phyloP scores from a whole-genome alignment of 495 filamentous ascomycete genomes.

The Xylaria scruposa region DNA sequence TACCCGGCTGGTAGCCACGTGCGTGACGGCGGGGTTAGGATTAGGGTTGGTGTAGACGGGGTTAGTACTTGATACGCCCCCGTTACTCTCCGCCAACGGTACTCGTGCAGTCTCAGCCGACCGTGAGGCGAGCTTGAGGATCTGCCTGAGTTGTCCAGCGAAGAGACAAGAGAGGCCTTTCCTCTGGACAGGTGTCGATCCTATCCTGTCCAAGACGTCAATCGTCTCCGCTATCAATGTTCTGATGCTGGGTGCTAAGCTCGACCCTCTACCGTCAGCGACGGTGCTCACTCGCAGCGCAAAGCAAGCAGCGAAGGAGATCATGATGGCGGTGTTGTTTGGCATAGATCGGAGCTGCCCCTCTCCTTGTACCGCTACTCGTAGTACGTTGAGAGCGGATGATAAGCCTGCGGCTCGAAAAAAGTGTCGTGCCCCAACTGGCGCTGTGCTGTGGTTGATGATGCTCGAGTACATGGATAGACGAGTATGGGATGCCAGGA shows the following conservation, averaged over 20 bases:
- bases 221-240: slow-evolving; percentile 73
- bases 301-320: slow-evolving; percentile 75
- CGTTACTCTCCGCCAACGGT: slow-evolving; percentile 29
- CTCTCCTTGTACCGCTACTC: slow-evolving; percentile 75
- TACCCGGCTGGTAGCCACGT: slow-evolving; percentile 34
- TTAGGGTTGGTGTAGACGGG: slow-evolving; percentile 35
- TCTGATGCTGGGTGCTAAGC: slow-evolving; percentile 69
- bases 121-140: slow-evolving; percentile 37
- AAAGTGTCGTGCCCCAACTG: slow-evolving; percentile 71
- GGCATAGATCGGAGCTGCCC: slow-evolving; percentile 74
- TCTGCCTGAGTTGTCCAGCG: slow-evolving; percentile 40
- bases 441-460: slow-evolving; percentile 76
- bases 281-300: slow-evolving; percentile 68
- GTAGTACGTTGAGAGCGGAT: slow-evolving; percentile 74
- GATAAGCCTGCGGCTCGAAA: slow-evolving; percentile 73
- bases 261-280: slow-evolving; percentile 59
- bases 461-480: slow-evolving; percentile 75
- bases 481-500: slow-evolving; percentile 73
- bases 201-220: slow-evolving; percentile 71
- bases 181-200: slow-evolving; percentile 66
- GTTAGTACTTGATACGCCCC: slow-evolving; percentile 27
- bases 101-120: slow-evolving; percentile 33
- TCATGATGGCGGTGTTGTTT: slow-evolving; percentile 80
- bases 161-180: slow-evolving; percentile 56
- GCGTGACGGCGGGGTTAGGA: slow-evolving; percentile 31